These are phyloP conservation scores for Grammothele lineata DNA, from an alignment of 768 basidiomycete species.

Conservation along the genomic window DNA sequence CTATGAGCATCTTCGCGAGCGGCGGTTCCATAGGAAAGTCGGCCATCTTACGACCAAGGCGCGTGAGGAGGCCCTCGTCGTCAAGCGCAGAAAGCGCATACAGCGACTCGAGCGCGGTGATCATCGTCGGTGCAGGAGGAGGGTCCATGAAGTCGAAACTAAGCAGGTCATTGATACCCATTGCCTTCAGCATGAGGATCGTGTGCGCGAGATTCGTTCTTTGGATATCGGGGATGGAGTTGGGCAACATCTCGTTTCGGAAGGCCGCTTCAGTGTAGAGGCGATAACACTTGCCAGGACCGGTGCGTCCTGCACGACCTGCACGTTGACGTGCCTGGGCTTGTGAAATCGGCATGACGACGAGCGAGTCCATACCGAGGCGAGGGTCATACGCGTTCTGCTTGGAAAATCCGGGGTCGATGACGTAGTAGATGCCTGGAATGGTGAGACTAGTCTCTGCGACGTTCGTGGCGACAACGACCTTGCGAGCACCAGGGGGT, in stretches of 20 bases:
- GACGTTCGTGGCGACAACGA: constrained; percentile 99
- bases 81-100: constrained; percentile 96
- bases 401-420: constrained; percentile 98
- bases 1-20: constrained; percentile 96
- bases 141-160: constrained; percentile 99
- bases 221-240: constrained; percentile 96
- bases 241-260: constrained; percentile 98
- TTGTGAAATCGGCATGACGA: constrained; percentile 98
- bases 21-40: constrained; percentile 99
- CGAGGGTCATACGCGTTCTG: constrained; percentile 98
- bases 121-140: constrained; percentile 93
- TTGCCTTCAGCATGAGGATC: constrained; percentile 94
- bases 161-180: constrained; percentile 97
- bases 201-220: constrained; percentile 90
- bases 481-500: constrained; percentile 97
- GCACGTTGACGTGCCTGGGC: constrained; percentile 95
- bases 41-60: constrained; percentile 97
- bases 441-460: constrained; percentile 98
- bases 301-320: constrained; percentile 95
- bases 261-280: constrained; percentile 98
- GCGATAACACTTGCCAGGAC: constrained; percentile 97
- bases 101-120: constrained; percentile 90
- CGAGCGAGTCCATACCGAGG: constrained; percentile 96
- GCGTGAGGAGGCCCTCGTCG: constrained; percentile 92
- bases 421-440: constrained; percentile 97